Base-by-base conservation (phyloP, 2,329 filamentous ascomycete species). In the Clonostachys rhizophaga region DNA sequence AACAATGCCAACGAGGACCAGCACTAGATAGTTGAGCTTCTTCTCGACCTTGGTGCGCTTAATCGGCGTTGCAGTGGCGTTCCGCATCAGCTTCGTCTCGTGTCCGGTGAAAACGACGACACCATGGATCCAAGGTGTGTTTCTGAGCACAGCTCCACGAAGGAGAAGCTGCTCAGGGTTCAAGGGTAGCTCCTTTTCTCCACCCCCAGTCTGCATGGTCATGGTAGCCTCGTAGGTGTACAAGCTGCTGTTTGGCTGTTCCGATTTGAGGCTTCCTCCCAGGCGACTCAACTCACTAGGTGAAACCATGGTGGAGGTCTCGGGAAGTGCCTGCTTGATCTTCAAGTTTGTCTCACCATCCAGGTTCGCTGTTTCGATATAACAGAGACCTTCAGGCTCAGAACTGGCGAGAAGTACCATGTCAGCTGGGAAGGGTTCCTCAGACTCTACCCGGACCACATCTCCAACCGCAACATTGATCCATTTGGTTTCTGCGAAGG, bases 301-400 rank as follows among this genome's bases (percentile, higher is more conserved):
- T 61, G 89, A 96, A 49, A 99, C 91, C 62, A 96, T 76, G 50
- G 87, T 78, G 13, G 87, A 84, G 0, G 94, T 99, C 71, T 99
- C 94, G 1, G 94, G 92, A 46, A 96, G 84, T 3, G 85, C 92
- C 71, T 99, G 94, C 71, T 99, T 99, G 71, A 99, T 96, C 71
- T 99, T 99, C 56, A 99, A 72, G 63, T 99, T 99, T 17, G 94
- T 99, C 69, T 99, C 94, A 56, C 94, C 94, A 59, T 99, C 94
- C 49, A 99, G 75, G 63, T 99, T 99, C 20, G 94, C 92, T 3
- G 94, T 99, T 70, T 99, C 94, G 61, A 99, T 97, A 65, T 99
- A 99, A 69, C 94, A 99, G 48, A 99, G 72, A 58, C 94, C 94
- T 71, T 99, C 94, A 2, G 94, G 95, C 64, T 99, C 95, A 7